phyloP scores from a whole-genome alignment of 176 grass and related monocot species.

The Stipa capillata region DNA sequence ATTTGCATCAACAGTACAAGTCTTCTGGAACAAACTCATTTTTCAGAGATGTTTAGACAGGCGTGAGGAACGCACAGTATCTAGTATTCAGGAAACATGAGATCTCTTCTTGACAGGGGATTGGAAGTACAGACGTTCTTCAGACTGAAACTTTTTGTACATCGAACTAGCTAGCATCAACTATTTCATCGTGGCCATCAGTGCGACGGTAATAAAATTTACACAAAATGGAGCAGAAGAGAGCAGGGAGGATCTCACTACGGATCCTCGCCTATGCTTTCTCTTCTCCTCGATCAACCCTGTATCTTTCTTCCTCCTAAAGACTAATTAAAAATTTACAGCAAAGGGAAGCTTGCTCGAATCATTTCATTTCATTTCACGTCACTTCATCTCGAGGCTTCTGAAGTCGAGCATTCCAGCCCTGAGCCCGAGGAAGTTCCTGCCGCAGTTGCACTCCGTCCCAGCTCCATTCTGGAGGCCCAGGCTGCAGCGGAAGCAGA shows the following conservation, averaged over 20 bases:
- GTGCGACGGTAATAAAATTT: neutral
- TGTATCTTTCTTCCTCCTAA: slow-evolving; percentile 11
- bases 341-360: neutral
- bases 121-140: neutral
- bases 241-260: slow-evolving; percentile 1
- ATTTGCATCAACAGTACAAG: too few species aligned
- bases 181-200: neutral
- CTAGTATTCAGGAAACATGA: too few species aligned
- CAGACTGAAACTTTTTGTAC: too few species aligned
- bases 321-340: neutral
- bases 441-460: slow-evolving; percentile 40
- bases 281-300: slow-evolving; percentile 15
- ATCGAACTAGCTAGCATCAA: neutral
- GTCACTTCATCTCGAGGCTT: slow-evolving; percentile 63
- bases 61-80: too few species aligned
- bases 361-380: too few species aligned
- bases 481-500: slow-evolving; percentile 63
- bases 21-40: too few species aligned
- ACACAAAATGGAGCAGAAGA: slow-evolving; percentile 31
- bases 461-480: slow-evolving; percentile 15
- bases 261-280: neutral
- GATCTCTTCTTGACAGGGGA: too few species aligned
- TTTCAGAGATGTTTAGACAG: neutral
- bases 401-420: slow-evolving; percentile 55
- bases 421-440: slow-evolving; percentile 44